These are phyloP conservation scores for Centella asiatica DNA, from an alignment of 129 eudicot genomes.

Conservation along the genomic window DNA sequence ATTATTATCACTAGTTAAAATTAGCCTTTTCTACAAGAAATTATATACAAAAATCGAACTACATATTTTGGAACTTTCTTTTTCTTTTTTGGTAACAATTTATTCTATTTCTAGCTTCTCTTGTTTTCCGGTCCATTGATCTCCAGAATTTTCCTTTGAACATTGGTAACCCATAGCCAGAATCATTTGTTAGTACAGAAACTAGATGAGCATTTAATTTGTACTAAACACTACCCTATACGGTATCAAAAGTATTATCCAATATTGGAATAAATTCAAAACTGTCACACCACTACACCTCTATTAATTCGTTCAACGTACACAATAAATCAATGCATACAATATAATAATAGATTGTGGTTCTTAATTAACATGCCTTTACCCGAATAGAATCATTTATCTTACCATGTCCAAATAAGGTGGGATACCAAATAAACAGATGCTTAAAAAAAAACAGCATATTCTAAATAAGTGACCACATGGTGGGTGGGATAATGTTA, in stretches of 20 bases:
- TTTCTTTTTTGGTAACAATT: no score
- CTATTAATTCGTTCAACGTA: conserved; percentile 5
- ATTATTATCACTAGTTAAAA: no score
- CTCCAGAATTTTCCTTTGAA: background rate
- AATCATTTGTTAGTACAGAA: background rate
- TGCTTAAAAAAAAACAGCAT: background rate
- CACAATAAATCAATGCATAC: background rate
- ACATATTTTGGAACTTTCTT: no score
- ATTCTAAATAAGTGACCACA: background rate
- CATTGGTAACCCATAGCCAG: background rate
- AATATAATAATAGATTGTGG: conserved; percentile 8
- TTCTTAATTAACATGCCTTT: conserved; percentile 7
- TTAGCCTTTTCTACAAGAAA: no score
- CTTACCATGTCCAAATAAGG: conserved; percentile 6
- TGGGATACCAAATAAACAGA: conserved; percentile 9
- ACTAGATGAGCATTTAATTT: conserved; percentile 1
- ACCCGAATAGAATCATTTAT: conserved; percentile 15
- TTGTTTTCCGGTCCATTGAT: no score
- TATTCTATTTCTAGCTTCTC: no score
- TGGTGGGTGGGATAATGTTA: background rate
- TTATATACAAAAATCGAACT: no score
- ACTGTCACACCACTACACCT: background rate
- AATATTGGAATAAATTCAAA: background rate
- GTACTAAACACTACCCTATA: no score
- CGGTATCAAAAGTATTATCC: background rate